Evolutionary conservation across 2,329 filamentous ascomycete species (phyloP).

Genomic region (Plectosphaerella cucumerina): DNA sequence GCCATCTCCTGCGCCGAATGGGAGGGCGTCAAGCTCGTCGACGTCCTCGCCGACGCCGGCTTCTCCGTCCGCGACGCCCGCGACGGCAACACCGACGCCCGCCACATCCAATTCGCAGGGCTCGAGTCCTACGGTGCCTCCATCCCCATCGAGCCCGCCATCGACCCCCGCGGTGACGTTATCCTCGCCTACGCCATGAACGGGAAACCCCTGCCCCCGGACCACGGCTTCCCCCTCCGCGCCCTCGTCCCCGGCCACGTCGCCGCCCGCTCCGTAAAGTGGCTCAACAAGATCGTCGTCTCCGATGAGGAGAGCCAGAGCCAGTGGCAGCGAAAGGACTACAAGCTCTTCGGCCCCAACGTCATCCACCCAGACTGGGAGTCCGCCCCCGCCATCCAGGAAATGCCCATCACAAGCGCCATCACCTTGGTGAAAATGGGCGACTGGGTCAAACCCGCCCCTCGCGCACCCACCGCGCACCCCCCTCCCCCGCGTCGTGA

Average conservation of each 20-base stretch:
- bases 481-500: slow-evolving; percentile 4
- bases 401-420: slow-evolving; percentile 64
- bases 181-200: slow-evolving; percentile 67
- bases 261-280: slow-evolving; percentile 65
- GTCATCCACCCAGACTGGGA: slow-evolving; percentile 59
- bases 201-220: slow-evolving; percentile 54
- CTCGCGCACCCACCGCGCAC: too few species aligned
- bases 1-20: slow-evolving; percentile 58
- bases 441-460: slow-evolving; percentile 20
- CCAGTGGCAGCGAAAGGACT: slow-evolving; percentile 64
- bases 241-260: slow-evolving; percentile 62
- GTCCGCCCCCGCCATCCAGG: slow-evolving; percentile 59
- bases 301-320: slow-evolving; percentile 63
- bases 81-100: slow-evolving; percentile 30
- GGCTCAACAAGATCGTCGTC: slow-evolving; percentile 60
- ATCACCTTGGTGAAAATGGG: slow-evolving; percentile 50
- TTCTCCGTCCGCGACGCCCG: slow-evolving; percentile 35
- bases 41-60: slow-evolving; percentile 53
- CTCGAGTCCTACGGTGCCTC: slow-evolving; percentile 59
- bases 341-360: slow-evolving; percentile 66
- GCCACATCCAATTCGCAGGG: slow-evolving; percentile 55
- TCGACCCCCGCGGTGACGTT: slow-evolving; percentile 60
- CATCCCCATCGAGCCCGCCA: slow-evolving; percentile 54
- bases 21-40: slow-evolving; percentile 51
- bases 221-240: slow-evolving; percentile 63